A percentile compares a stretch with the other conserved stretches of the same genome.
These are phyloP conservation scores for Panellus pusillus DNA, from an alignment of 768 basidiomycete species.

Conservation along the genomic window DNA sequence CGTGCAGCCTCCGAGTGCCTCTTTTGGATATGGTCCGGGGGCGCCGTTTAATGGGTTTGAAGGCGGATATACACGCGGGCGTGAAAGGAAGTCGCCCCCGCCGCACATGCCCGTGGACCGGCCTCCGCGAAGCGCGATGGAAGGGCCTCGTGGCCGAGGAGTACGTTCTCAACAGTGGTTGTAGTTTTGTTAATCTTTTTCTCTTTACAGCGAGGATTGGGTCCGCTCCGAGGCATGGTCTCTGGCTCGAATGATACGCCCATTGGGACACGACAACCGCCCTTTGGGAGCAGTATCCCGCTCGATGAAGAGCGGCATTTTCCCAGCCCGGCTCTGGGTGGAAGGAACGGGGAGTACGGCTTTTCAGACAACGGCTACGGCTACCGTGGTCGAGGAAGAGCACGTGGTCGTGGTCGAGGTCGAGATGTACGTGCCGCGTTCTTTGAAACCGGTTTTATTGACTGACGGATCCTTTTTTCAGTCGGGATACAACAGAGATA, in stretches of 20 bases:
- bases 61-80: constrained; percentile 7
- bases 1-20: not conserved
- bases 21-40: constrained; percentile 2
- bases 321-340: not conserved
- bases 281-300: not conserved
- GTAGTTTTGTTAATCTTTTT: not conserved
- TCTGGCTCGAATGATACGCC: constrained; percentile 13
- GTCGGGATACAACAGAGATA: constrained; percentile 11
- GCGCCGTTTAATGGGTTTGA: not conserved
- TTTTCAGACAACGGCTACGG: constrained; percentile 11
- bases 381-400: constrained; percentile 14
- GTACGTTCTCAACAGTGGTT: not conserved
- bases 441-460: not conserved
- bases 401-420: constrained; percentile 11
- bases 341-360: constrained; percentile 1
- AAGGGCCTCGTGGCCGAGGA: constrained; percentile 11
- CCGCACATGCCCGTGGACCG: constrained; percentile 9
- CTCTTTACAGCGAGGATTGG: constrained; percentile 2
- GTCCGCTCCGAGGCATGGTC: not conserved
- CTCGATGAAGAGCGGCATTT: constrained; percentile 3
- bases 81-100: constrained; percentile 8
- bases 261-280: constrained; percentile 1
- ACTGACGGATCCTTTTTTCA: not conserved
- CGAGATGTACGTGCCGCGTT: constrained; percentile 5
- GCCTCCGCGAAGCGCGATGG: constrained; percentile 1